Base-by-base conservation (phyloP, 495 filamentous ascomycete genomes). In the Penicillium canariense region DNA sequence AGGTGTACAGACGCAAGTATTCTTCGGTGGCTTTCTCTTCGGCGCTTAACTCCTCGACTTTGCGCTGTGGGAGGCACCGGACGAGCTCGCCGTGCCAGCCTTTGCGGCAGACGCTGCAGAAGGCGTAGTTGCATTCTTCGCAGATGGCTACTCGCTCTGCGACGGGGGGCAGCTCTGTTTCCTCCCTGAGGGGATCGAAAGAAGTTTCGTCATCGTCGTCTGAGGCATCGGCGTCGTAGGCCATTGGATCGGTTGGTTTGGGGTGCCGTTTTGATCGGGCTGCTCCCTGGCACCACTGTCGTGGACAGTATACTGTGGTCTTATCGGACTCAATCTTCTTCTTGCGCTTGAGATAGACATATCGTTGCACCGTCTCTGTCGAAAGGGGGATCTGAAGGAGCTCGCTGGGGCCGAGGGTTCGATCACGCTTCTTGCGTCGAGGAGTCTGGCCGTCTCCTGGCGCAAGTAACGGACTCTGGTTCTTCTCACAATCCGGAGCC, bases 241-340 rank as follows among this genome's bases (percentile, higher is more conserved):
- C 74, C 71, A 79, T 72, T 7, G 74, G 76, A 30, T 79, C 73
- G 8, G 54, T 60, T 7, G 78, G 85, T 61, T 92, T 90, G 28
- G 82, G 86, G 64, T 91, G 87, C 58, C 84, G 87, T 56, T 89
- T 86, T 40, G 88, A 90, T 23, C 87, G 80, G 5, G 90, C 89
- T n/a, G 92, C 87, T 17, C 89, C 90, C 66, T 96, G 90, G 64
- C 94, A 98, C 93, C 93, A 98, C 57, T 83, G 76, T 1, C 94
- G 83, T 3, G 94, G 94, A 62, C 94, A 98, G 66, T 94, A 97
- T n/a, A 97, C 81, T 0, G 92, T 97, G 40, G 83, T 87, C 57
- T 88, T 91, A 60, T 98, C 92, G 0, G 90, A 85, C 66, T 97
- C 94, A 8, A 97, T 79, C 58, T 90, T 86, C 48, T 85, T 88